phyloP scores from a whole-genome alignment of 148 eudicot genomes.

The Mesembryanthemum crystallinum region DNA sequence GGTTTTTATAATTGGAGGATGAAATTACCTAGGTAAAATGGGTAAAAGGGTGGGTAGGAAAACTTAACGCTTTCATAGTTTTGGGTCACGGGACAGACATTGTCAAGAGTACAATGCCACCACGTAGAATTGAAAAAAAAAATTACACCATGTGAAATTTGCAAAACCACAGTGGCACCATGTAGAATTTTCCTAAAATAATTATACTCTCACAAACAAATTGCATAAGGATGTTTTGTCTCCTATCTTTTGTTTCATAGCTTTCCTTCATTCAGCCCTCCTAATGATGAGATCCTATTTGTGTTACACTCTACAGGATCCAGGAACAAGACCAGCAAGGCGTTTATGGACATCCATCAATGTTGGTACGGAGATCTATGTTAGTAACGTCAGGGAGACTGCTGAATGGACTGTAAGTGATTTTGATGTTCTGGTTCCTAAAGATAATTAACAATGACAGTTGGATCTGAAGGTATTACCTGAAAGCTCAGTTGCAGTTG shows the following conservation, averaged over 20 bases:
- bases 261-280: neutral
- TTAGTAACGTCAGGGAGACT: conserved; percentile 22
- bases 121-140: too few relatives aligned
- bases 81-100: too few relatives aligned
- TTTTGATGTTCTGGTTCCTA: conserved; percentile 28
- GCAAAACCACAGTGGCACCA: too few relatives aligned
- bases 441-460: neutral
- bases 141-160: too few relatives aligned
- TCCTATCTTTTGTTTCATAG: too few relatives aligned
- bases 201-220: neutral
- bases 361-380: conserved; percentile 30
- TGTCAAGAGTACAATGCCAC: too few relatives aligned
- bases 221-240: neutral
- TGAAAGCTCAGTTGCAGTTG: neutral
- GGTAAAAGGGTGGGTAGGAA: too few relatives aligned
- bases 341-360: conserved; percentile 33
- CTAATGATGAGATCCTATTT: neutral
- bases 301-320: conserved; percentile 27
- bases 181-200: too few relatives aligned
- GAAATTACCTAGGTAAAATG: too few relatives aligned
- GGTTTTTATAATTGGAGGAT: too few relatives aligned
- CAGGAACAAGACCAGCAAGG: conserved; percentile 33
- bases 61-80: too few relatives aligned
- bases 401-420: conserved; percentile 41
- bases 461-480: neutral